Percentiles rank a stretch among this genome's conserved stretches.
Conservation (phyloP, 352 stramenopile genomes). For the Elongisporangium senticosum region DNA sequence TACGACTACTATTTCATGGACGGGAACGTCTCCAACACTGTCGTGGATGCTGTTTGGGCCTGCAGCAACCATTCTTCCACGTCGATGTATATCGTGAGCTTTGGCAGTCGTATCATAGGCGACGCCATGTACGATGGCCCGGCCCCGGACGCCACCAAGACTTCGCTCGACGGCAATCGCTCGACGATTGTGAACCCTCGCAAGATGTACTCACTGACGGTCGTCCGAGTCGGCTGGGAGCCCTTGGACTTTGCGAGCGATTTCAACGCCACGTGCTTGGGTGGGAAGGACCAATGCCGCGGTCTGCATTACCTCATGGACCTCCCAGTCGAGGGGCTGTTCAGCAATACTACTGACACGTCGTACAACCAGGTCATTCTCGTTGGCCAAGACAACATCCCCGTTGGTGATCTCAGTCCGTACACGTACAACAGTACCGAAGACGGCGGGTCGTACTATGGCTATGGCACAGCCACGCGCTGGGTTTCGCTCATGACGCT, state of each 20-base stretch:
- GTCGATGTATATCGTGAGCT: constrained; percentile 43
- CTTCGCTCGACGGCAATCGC: constrained; percentile 15
- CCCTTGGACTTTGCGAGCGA: constrained; percentile 25
- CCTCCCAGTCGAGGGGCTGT: constrained; percentile 4
- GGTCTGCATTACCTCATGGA: constrained; percentile 32
- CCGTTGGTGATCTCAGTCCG: constrained; percentile 19
- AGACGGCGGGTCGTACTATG: neutral
- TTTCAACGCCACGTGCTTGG: constrained; percentile 32
- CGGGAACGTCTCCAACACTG: neutral
- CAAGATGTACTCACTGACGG: constrained; percentile 38
- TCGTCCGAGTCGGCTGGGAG: constrained; percentile 33
- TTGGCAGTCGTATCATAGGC: constrained; percentile 31
- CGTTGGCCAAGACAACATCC: constrained; percentile 33
- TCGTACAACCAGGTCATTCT: constrained; percentile 6
- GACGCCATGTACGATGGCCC: constrained; percentile 18
- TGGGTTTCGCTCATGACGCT: constrained; percentile 35
- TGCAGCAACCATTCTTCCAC: constrained; percentile 21
- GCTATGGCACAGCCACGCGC: constrained; percentile 24
- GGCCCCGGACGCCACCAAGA: neutral
- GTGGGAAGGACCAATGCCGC: constrained; percentile 11
- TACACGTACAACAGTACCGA: constrained; percentile 10
- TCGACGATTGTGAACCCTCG: constrained; percentile 18
- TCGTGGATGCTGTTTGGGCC: constrained; percentile 1
- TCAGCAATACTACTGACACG: constrained; percentile 1
- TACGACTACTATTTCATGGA: constrained; percentile 14